Evolutionary conservation across 2,329 filamentous ascomycete species (phyloP), one percentile per base, ranked within the genome.

Genomic region (Hymenotorrendiella dingleyae): DNA sequence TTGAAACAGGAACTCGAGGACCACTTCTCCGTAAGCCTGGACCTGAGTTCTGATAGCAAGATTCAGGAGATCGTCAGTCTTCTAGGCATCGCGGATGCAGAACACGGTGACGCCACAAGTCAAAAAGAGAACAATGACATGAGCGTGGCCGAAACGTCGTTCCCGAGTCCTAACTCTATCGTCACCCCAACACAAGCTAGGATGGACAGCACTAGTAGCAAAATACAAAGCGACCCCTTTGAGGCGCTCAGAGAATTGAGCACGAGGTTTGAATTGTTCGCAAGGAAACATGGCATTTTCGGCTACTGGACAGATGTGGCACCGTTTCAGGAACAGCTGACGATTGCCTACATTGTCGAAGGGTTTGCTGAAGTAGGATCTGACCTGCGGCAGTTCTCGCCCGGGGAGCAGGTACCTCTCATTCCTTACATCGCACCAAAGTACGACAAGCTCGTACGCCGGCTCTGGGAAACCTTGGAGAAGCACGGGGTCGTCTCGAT

Each of bases 291-390:
- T 11, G 40, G 46, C 17, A 45, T 43, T 6, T 22, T 40, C 5
- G 33, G 52, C 12, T 65, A 62, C 43, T 64, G 53, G 43, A 38
- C 30, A 0, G 22, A 55, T 1, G 54, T 59, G 1, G 61, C 56
- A 12, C 59, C 61, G 0, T 20, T 49, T 0, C 61, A 66, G 33
- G 45, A 44, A 1, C 33, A 52, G 1, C 53, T 67, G 1, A 54
- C 65, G 3, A 26, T 64, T 2, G 54, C 56, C 2, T 67, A 67
- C 26, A 49, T 62, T 2, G 41, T 57, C 1, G 57, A 63, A 28
- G 63, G 60, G 0, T 66, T 65, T 30, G 16, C 40, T 4, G 26
- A 45, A 1, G 43, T 66, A 0, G 62, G 59, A 3, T 63, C 55
- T 32, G 39, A 56, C 10, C 33, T 66, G 2, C 16, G 10, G 3